Base-by-base conservation (phyloP, 2,329 filamentous ascomycete species). In the Dendryphion nanum region DNA sequence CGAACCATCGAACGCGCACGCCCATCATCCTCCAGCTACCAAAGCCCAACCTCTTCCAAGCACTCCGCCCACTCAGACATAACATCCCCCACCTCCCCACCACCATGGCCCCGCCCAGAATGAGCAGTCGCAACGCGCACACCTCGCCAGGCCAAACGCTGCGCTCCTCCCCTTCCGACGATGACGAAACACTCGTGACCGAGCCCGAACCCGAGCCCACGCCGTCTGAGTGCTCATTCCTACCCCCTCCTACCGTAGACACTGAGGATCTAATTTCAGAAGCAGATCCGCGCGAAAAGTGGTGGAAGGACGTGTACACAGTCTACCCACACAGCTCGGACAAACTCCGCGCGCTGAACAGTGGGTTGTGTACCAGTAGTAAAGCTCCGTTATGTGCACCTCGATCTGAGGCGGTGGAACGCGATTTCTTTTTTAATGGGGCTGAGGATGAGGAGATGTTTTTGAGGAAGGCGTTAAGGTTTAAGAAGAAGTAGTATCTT, bases 371-470 rank as follows among this genome's bases (percentile, higher is more conserved):
- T n/a, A n/a, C n/a, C n/a, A n/a, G n/a, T n/a, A n/a, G n/a, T n/a
- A n/a, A n/a, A n/a, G n/a, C n/a, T n/a, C n/a, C n/a, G n/a, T n/a
- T n/a, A n/a, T n/a, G n/a, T n/a, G n/a, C 8, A 18, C 32, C 26
- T 37, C 13, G 18, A 30, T 13, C 4, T 32, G 13, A 12, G 13
- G 17, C 10, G 23, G 14, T n/a, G 40, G 7, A 29, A 45, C 13
- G 35, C 17, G 46, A 60, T 35, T 54, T 57, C 20, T 33, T 59
- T 6, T 62, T 62, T 37, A 59, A 59, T 41, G 37, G 32, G 1
- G 24, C 37, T 4, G 58, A 62, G 31, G 43, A 53, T 30, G 58
- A 54, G 35, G 55, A 58, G 5, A 39, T 51, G 17, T 62, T 62
- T 19, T 40, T 59, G 32, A 40, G 35, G 14, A 59, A 47, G 40